Evolutionary conservation across 2,329 filamentous ascomycete species (phyloP).

Genomic region (Chaetomiaceae sp.): DNA sequence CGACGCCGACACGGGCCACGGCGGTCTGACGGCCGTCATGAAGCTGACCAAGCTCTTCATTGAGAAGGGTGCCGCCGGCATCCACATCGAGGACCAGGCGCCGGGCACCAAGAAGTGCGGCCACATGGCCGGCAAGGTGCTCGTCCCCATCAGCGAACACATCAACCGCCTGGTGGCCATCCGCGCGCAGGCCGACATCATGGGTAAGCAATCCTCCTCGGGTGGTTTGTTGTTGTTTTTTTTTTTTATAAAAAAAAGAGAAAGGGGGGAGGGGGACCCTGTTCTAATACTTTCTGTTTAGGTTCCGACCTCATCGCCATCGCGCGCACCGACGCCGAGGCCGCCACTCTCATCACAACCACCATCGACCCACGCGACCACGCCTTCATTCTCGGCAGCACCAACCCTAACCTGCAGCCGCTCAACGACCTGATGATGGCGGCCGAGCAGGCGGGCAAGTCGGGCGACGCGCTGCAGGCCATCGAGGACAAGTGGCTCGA

Average conservation of each 20-base stretch:
- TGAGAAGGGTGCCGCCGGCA: constrained; percentile 93
- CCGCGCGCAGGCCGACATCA: constrained; percentile 95
- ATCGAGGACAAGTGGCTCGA: constrained; percentile 87
- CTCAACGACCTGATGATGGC: constrained; percentile 87
- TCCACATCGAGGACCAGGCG: constrained; percentile 98
- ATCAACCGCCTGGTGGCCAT: constrained; percentile 97
- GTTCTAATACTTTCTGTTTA: constrained; percentile 29
- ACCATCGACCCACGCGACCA: constrained; percentile 96
- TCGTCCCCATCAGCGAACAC: constrained; percentile 95
- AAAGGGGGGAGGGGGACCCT: not conserved
- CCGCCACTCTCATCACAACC: constrained; percentile 92
- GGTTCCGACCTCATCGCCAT: constrained; percentile 82
- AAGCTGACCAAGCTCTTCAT: constrained; percentile 98
- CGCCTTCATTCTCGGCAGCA: constrained; percentile 83
- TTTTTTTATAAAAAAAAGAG: not conserved
- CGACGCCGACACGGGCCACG: constrained; percentile 95
- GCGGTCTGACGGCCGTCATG: constrained; percentile 97
- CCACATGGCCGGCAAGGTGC: constrained; percentile 97
- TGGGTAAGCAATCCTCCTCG: constrained; percentile 57
- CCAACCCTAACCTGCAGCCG: constrained; percentile 78
- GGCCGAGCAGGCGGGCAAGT: constrained; percentile 78
- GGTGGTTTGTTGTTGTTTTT: not conserved
- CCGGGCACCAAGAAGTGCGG: constrained; percentile 99
- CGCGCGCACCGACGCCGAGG: constrained; percentile 94
- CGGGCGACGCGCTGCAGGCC: constrained; percentile 73